Evolutionary conservation across 768 basidiomycete species (phyloP), one percentile per base, ranked within the genome.

Genomic region (Rhodotorula toruloides): DNA sequence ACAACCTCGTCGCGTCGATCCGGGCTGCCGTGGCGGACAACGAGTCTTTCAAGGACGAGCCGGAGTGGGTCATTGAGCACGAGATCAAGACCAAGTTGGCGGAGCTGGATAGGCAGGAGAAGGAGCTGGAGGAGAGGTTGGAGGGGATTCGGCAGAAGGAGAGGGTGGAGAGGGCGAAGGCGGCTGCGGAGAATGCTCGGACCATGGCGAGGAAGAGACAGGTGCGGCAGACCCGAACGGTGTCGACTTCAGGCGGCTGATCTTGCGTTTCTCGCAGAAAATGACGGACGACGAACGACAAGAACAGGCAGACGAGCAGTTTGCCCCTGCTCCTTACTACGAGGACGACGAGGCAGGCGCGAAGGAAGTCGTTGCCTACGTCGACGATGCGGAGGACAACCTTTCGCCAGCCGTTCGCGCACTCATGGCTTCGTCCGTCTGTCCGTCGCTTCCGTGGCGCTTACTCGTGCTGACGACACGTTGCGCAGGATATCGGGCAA

Each of bases 1-100:
- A 43, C 25, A 32, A 54, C 21, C 49, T 63, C 47, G 60, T 70
- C 29, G 34, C 52, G 4, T 58, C 54, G 0, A 57, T 64, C 58
- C 71, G 59, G 27, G 58, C 60, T 14, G 42, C n/a, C 40, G 48
- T 54, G 34, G 53, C 61, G 10, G 32, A 32, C 17, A 27, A 27
- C 21, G 63, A 63, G 1, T n/a, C 56, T 36, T 54, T 65, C 57
- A 69, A 59, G 34, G 69, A 65, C 27, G 68, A 71, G 34, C 86
- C 85, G 11, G 84, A 85, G 55, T 93, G 90, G 90, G 87, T 93
- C 0, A 74, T 85, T 21, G 81, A 85, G 31, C 88, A 91, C 71
- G 85, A 88, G 21, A 75, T 85, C 55, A 85, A 84, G 60, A 82
- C 86, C 31, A 79, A 82, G n/a, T 79, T 82, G 58, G 79, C 84